phyloP scores from a whole-genome alignment of 176 grass and related monocot genomes.

The Zoysia japonica region DNA sequence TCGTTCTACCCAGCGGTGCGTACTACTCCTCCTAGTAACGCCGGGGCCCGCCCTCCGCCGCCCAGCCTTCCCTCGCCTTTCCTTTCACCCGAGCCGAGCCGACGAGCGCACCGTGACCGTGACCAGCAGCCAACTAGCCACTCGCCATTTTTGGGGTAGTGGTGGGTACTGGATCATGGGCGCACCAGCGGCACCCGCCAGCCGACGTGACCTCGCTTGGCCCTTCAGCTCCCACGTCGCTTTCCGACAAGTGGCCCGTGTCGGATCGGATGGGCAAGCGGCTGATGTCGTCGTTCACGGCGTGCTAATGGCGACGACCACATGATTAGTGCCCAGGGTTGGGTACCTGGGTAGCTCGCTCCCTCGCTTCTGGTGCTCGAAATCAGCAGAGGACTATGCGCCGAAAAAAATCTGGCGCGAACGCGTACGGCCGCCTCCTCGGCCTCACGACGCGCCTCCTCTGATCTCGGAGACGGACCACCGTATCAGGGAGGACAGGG shows the following conservation, averaged over 20 bases:
- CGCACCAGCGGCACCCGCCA: neutral
- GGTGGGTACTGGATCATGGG: neutral
- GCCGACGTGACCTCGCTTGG: neutral
- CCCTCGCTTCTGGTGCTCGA: neutral
- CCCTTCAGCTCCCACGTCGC: neutral
- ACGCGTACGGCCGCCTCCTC: neutral
- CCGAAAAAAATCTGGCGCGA: neutral
- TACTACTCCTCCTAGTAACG: neutral
- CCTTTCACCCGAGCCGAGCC: neutral
- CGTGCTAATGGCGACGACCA: slow-evolving; percentile 1
- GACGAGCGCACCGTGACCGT: neutral
- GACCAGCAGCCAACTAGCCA: neutral
- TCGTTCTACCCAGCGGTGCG: slow-evolving; percentile 30
- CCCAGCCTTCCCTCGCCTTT: neutral
- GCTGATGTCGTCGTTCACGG: neutral
- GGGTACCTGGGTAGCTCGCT: too few relatives aligned
- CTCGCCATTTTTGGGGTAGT: neutral
- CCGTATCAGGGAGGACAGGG: neutral
- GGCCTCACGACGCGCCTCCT: neutral
- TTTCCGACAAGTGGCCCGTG: neutral
- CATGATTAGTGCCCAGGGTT: neutral
- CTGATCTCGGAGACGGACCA: neutral
- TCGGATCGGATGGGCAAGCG: neutral
- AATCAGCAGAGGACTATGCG: neutral
- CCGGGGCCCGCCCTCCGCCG: neutral